phyloP scores from a whole-genome alignment of 1,284 basidiomycete species.

The Porodaedalea pini region DNA sequence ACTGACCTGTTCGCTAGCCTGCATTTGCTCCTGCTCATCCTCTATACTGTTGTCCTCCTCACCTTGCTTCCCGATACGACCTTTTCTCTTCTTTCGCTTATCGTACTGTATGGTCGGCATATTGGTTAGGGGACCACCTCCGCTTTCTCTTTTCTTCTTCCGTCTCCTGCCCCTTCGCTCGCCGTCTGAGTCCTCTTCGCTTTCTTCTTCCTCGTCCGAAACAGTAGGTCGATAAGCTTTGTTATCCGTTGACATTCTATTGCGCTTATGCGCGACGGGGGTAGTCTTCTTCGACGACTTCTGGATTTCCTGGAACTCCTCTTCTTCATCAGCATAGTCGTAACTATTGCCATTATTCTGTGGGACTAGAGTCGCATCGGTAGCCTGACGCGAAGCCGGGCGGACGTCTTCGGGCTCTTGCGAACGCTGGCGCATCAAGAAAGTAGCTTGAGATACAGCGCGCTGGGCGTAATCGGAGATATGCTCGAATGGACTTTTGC shows the following conservation, averaged over 20 bases:
- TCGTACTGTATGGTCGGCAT: conserved; percentile 63
- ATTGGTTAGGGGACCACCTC: conserved; percentile 55
- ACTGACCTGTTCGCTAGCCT: conserved; percentile 26
- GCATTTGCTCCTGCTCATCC: conserved; percentile 34
- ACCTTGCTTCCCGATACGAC: conserved; percentile 32
- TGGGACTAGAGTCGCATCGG: conserved; percentile 33
- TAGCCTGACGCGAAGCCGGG: conserved; percentile 25
- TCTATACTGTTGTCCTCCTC: conserved; percentile 43
- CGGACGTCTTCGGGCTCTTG: conserved; percentile 39
- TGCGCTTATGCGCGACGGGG: conserved; percentile 43
- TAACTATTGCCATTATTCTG: conserved; percentile 55
- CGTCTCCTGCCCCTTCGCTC: conserved; percentile 43
- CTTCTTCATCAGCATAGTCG: conserved; percentile 74
- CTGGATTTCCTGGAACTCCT: conserved; percentile 45
- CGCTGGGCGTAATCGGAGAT: conserved; percentile 52
- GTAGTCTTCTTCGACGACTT: conserved; percentile 36
- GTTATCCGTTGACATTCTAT: conserved; percentile 68
- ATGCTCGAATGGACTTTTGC: conserved; percentile 60
- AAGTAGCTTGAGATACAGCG: conserved; percentile 42
- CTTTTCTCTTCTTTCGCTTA: conserved; percentile 44
- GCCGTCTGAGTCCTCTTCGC: conserved; percentile 54
- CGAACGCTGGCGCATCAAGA: conserved; percentile 57
- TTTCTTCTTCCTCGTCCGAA: conserved; percentile 56
- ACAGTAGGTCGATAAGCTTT: conserved; percentile 68
- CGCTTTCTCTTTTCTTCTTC: conserved; percentile 52